Percentiles rank a stretch among this genome's conserved stretches.
Conservation (phyloP, 2,329 filamentous ascomycete genomes). For the Phialemonium atrogriseum region DNA sequence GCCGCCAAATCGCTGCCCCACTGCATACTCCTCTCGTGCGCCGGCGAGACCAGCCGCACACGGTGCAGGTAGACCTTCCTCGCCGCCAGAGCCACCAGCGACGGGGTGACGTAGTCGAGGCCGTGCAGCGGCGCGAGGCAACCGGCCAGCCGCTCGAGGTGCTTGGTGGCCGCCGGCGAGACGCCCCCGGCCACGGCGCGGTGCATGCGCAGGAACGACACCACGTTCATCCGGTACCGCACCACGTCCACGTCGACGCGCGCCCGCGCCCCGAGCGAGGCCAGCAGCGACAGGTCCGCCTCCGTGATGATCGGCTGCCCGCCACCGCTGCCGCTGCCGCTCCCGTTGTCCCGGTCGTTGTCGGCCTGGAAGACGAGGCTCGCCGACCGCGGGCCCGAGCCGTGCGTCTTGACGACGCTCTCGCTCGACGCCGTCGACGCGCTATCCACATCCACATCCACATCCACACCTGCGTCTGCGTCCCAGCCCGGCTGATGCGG, state of each 20-base stretch:
- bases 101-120: constrained; percentile 73
- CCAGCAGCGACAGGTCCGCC: constrained; percentile 49
- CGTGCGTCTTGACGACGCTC: constrained; percentile 35
- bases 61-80: constrained; percentile 85
- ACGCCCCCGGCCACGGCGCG: constrained; percentile 74
- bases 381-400: constrained; percentile 5
- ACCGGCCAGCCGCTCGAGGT: constrained; percentile 62
- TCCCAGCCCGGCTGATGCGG: no score
- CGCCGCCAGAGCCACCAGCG: constrained; percentile 72
- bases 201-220: constrained; percentile 80
- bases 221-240: constrained; percentile 79
- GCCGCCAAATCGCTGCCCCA: constrained; percentile 78
- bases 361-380: background rate
- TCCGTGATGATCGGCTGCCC: constrained; percentile 19
- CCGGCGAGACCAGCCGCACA: constrained; percentile 59
- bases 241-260: constrained; percentile 67
- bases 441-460: constrained; percentile 20
- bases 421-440: constrained; percentile 26
- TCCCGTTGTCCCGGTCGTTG: background rate
- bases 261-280: constrained; percentile 48
- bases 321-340: background rate
- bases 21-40: constrained; percentile 78
- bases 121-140: constrained; percentile 76
- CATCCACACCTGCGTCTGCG: constrained; percentile 8
- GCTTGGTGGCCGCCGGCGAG: constrained; percentile 67